Percentiles rank a stretch among this genome's conserved stretches.
Evolutionary conservation across 305 asterid species (phyloP).

Genomic region (Solanum hybrid): DNA sequence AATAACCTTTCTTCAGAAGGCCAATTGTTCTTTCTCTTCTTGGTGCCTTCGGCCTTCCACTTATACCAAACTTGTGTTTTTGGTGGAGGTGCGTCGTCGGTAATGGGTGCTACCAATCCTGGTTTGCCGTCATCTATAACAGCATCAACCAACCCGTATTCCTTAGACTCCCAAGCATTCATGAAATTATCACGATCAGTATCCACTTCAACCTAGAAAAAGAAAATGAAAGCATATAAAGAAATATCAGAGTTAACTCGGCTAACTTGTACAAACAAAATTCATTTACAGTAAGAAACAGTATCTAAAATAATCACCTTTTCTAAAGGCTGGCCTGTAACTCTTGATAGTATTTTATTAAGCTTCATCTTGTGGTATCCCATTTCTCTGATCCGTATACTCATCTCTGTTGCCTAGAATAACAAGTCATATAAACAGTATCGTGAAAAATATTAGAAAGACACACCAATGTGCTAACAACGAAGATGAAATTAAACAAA

Average conservation of each 20-base stretch:
- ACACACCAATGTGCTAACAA: not conserved
- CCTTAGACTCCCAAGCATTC: slow-evolving; percentile 92
- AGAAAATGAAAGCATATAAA: not conserved
- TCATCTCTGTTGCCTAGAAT: slow-evolving; percentile 63
- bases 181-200: slow-evolving; percentile 72
- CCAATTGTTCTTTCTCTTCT: slow-evolving; percentile 38
- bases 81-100: slow-evolving; percentile 56
- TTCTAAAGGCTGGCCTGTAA: slow-evolving; percentile 62
- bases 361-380: slow-evolving; percentile 63
- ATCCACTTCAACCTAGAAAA: slow-evolving; percentile 54
- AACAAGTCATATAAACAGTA: not conserved
- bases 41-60: slow-evolving; percentile 57
- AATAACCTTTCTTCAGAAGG: slow-evolving; percentile 53
- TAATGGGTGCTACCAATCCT: slow-evolving; percentile 75
- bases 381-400: slow-evolving; percentile 77
- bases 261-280: not conserved
- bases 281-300: not conserved
- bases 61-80: slow-evolving; percentile 53
- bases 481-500: not conserved
- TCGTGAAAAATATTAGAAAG: not conserved
- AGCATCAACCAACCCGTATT: slow-evolving; percentile 73
- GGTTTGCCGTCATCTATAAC: slow-evolving; percentile 91
- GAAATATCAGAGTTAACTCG: not conserved
- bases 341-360: slow-evolving; percentile 71
- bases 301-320: slow-evolving; percentile 40